phyloP scores from a whole-genome alignment of 345 rosid genomes.

The Anacardium occidentale region DNA sequence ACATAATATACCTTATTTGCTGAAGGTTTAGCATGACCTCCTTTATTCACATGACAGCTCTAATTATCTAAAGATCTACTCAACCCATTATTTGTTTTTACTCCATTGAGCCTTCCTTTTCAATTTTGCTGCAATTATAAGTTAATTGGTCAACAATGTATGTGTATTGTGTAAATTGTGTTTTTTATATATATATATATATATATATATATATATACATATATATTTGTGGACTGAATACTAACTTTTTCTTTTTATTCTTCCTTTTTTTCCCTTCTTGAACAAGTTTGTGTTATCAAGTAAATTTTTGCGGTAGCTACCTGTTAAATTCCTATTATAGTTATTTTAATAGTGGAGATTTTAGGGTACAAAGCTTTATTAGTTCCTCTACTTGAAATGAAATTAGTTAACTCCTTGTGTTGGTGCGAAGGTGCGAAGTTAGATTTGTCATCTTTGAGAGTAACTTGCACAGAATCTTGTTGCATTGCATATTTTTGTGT shows the following conservation, averaged over 20 bases:
- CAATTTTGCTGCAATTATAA: background rate
- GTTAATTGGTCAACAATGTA: background rate
- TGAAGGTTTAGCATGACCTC: background rate
- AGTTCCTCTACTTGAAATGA: background rate
- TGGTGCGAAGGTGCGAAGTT: background rate
- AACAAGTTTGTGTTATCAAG: background rate
- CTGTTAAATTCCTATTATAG: background rate
- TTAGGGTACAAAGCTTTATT: background rate
- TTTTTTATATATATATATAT: no score
- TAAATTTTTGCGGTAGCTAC: background rate
- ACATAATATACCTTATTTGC: background rate
- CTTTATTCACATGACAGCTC: background rate
- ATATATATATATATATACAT: no score
- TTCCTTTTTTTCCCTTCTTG: background rate
- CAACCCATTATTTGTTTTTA: background rate
- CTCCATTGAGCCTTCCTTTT: background rate
- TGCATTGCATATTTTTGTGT: background rate
- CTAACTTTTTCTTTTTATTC: background rate
- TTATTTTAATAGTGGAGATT: background rate
- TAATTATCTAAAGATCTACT: slow-evolving; percentile 6
- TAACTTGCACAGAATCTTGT: background rate
- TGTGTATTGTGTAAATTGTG: no score
- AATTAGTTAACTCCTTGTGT: background rate
- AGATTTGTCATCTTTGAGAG: background rate
- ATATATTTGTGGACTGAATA: background rate